Percentiles rank a stretch among this genome's conserved stretches.
phyloP scores from a whole-genome alignment of 495 filamentous ascomycete genomes.

The Neurospora sp. region DNA sequence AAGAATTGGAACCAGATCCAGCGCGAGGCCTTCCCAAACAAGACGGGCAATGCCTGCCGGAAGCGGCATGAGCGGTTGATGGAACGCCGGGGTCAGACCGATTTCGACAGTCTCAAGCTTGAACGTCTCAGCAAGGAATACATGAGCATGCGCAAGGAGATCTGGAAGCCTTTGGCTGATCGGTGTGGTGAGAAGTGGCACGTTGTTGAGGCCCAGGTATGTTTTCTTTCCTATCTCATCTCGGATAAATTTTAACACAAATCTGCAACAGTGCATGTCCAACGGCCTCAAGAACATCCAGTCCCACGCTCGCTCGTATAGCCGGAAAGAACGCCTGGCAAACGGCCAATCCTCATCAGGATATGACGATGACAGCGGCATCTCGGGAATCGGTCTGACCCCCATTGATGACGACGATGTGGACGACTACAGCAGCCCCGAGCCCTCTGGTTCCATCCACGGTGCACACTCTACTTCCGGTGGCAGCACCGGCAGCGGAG shows the following conservation, averaged over 20 bases:
- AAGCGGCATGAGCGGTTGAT: conserved; percentile 68
- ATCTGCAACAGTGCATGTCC: conserved; percentile 41
- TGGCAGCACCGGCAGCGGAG: conserved; percentile 21
- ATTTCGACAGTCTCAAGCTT: conserved; percentile 58
- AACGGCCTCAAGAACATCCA: conserved; percentile 50
- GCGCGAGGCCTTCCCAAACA: conserved; percentile 54
- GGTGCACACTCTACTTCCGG: conserved; percentile 25
- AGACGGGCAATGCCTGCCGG: conserved; percentile 69
- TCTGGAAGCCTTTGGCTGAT: conserved; percentile 56
- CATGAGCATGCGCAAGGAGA: conserved; percentile 56
- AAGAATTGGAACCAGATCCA: conserved; percentile 68
- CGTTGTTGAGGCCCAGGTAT: conserved; percentile 59
- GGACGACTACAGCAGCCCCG: conserved; percentile 38
- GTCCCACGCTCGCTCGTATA: conserved; percentile 38
- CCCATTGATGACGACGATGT: conserved; percentile 39
- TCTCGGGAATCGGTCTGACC: conserved; percentile 39
- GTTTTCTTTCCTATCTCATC: conserved; percentile 13
- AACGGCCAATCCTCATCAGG: conserved; percentile 26
- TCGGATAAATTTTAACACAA: background rate
- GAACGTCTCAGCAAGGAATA: conserved; percentile 59
- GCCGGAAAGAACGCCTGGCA: conserved; percentile 42
- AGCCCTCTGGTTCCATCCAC: conserved; percentile 13
- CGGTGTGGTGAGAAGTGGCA: conserved; percentile 59
- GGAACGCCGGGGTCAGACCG: conserved; percentile 53
- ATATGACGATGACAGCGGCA: conserved; percentile 42